Evolutionary conservation across 2,329 filamentous ascomycete genomes (phyloP).

Genomic region (Trichoderma asperellum): DNA sequence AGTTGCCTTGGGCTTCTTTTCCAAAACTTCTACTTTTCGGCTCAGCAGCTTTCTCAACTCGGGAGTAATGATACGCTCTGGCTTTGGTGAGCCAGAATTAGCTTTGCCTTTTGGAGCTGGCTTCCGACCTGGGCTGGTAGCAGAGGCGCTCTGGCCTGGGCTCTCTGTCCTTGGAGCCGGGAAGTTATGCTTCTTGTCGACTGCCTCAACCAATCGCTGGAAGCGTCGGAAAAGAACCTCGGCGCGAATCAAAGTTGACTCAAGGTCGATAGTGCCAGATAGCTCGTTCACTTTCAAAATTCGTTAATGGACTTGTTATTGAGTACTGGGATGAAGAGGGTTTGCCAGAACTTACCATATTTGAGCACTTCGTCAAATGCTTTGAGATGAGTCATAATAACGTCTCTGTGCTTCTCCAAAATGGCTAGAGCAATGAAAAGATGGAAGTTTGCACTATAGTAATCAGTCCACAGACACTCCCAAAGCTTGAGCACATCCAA

Average conservation of each 20-base stretch:
- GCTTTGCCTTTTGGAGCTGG: constrained; percentile 43
- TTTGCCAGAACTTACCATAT: constrained; percentile 68
- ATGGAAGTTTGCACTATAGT: constrained; percentile 85
- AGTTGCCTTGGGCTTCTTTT: constrained; percentile 38
- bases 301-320: not conserved
- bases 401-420: constrained; percentile 90
- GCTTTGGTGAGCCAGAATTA: constrained; percentile 40
- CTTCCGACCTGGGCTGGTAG: not conserved
- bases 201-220: constrained; percentile 82
- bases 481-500: constrained; percentile 82
- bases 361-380: constrained; percentile 98
- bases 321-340: not conserved
- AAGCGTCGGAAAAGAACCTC: constrained; percentile 89
- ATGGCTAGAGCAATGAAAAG: constrained; percentile 93
- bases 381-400: constrained; percentile 92
- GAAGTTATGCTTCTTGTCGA: constrained; percentile 90
- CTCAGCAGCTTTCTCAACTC: constrained; percentile 60
- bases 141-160: constrained; percentile 22
- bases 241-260: constrained; percentile 82
- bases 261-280: constrained; percentile 87
- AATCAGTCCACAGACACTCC: constrained; percentile 96
- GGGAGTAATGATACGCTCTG: constrained; percentile 57
- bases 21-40: constrained; percentile 51
- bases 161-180: constrained; percentile 54
- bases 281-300: constrained; percentile 81